Percentiles rank a stretch among this genome's conserved stretches.
phyloP scores from a whole-genome alignment of 2,329 filamentous ascomycete genomes.

The Curvularia lunata region DNA sequence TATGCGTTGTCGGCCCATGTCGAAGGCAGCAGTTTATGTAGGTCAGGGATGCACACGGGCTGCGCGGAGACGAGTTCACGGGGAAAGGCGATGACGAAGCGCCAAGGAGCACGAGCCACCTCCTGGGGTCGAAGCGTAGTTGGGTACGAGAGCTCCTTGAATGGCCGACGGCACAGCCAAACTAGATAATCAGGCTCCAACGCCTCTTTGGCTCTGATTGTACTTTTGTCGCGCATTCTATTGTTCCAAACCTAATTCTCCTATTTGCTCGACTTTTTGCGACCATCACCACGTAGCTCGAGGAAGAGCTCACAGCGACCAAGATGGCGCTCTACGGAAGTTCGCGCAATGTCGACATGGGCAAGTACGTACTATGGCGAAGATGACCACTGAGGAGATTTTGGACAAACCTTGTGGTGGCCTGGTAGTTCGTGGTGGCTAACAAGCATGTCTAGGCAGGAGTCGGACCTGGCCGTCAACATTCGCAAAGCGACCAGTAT shows the following conservation, averaged over 20 bases:
- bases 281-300: conserved; percentile 15
- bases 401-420: background rate
- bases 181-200: conserved; percentile 10
- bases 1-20: conserved; percentile 38
- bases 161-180: conserved; percentile 16
- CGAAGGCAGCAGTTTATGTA: conserved; percentile 27
- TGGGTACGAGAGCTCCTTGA: conserved; percentile 23
- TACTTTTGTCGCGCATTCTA: conserved; percentile 19
- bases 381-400: background rate
- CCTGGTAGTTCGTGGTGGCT: background rate
- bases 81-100: conserved; percentile 39
- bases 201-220: conserved; percentile 5
- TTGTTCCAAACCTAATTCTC: background rate
- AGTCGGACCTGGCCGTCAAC: conserved; percentile 69
- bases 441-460: conserved; percentile 54
- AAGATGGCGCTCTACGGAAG: conserved; percentile 51
- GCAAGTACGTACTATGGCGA: conserved; percentile 57
- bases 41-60: conserved; percentile 4
- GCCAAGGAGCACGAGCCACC: conserved; percentile 29
- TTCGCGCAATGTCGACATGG: conserved; percentile 65
- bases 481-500: conserved; percentile 72
- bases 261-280: conserved; percentile 12
- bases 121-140: conserved; percentile 21
- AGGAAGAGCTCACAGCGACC: conserved; percentile 29
- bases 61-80: conserved; percentile 10